A percentile compares a stretch with the other conserved stretches of the same genome.
Conservation (phyloP, 1,284 basidiomycete genomes). For the Puccinia hordei region DNA sequence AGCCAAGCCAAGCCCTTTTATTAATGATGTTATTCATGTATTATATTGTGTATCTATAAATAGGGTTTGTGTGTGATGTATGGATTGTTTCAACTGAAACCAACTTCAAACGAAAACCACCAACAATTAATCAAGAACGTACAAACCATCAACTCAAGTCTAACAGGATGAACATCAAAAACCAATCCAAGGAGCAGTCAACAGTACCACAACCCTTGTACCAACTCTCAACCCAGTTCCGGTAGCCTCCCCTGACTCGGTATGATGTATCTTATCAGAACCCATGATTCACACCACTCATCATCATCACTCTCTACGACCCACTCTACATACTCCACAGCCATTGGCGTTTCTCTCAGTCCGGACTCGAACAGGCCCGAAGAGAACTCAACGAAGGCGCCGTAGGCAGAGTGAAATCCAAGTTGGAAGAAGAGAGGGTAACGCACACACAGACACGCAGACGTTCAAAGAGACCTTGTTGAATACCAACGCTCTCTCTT, state of each 20-base stretch:
- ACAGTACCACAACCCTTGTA: conserved; percentile 24
- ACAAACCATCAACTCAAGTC: too few species aligned
- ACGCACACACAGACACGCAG: background rate
- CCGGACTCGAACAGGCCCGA: conserved; percentile 68
- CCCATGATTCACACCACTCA: too few species aligned
- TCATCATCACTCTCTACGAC: background rate
- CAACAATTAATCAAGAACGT: too few species aligned
- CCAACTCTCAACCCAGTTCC: conserved; percentile 46
- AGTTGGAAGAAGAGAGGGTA: conserved; percentile 79
- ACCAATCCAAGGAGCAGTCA: background rate
- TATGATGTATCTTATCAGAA: background rate
- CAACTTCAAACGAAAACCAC: too few species aligned
- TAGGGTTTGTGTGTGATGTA: too few species aligned
- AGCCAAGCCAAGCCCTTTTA: too few species aligned
- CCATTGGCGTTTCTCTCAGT: conserved; percentile 79
- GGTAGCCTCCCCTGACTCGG: conserved; percentile 23
- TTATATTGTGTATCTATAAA: too few species aligned
- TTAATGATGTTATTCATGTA: too few species aligned
- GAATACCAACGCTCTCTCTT: background rate
- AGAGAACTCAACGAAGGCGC: conserved; percentile 71
- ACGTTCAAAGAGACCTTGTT: too few species aligned
- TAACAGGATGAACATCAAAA: too few species aligned
- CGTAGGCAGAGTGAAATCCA: conserved; percentile 71
- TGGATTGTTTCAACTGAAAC: too few species aligned
- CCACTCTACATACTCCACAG: conserved; percentile 52